Evolutionary conservation across 148 eudicot species (phyloP), one percentile per base, ranked within the genome.

Genomic region (Drosera capensis): DNA sequence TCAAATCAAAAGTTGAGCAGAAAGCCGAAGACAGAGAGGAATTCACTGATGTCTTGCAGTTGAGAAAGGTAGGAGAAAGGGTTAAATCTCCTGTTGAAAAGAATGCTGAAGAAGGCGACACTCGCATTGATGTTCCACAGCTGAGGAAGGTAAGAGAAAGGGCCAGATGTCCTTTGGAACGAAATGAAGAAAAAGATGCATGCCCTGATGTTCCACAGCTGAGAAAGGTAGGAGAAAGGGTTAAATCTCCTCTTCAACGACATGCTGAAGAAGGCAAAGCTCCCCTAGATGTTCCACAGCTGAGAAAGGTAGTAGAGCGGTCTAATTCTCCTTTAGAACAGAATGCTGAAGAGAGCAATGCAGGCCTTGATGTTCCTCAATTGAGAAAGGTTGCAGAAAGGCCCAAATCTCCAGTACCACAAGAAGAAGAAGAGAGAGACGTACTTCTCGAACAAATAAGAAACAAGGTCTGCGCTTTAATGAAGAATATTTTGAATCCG

Each of bases 381-480:
- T 23, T 55, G 43, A 43, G 23, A 44, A 75, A 72, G 71, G 87
- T 77, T 23, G 54, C 64, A 6, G 76, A 71, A 54, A 75, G 67
- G 22, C 50, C 57, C 26, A 60, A 63, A 29, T 36, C 78, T 49
- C 60, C 54, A 20, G 46, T 48, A 41, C 73, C 11, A 50, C 63
- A 52, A 43, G 55, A 66, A 54, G 43, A 46, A 0, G 95, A 86
- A 38, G 90, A 86, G 39, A 73, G 72, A 68, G 88, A 73, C 62
- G 66, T 85, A 5, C 51, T 82, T 23, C 52, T 90, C 56, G 82
- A 80, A 67, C 93, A 90, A 45, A 90, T 90, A 58, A 66, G 93
- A 62, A 59, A 72, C 62, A 78, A 84, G 95, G 99, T 90, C 1
- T 37, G 57, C 18, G 21, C 8, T 42, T 34, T 12, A 21, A 56